These are phyloP conservation scores for Panaeolus papilionaceus DNA, from an alignment of 768 basidiomycete genomes.

Conservation along the genomic window DNA sequence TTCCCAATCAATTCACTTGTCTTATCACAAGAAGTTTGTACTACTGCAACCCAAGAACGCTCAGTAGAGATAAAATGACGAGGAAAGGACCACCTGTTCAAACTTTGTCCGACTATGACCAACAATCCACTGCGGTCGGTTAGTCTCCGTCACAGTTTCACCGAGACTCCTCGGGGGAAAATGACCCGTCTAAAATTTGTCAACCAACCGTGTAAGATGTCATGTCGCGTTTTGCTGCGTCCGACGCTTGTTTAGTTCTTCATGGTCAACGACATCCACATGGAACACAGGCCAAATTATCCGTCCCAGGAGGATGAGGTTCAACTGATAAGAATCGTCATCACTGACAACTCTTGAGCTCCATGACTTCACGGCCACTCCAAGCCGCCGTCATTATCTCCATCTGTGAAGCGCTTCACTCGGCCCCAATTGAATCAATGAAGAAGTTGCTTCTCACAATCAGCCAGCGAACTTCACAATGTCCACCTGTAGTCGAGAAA, in stretches of 20 bases:
- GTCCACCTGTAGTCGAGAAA: background rate
- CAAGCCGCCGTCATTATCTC: slow-evolving; percentile 13
- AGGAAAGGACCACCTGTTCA: background rate
- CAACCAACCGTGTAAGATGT: background rate
- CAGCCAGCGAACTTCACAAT: background rate
- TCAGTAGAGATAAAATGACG: background rate
- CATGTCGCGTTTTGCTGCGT: background rate
- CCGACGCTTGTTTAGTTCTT: background rate
- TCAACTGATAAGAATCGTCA: slow-evolving; percentile 7
- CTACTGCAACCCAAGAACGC: background rate
- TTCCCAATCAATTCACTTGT: slow-evolving; percentile 5
- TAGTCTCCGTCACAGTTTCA: background rate
- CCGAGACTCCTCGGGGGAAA: slow-evolving; percentile 3
- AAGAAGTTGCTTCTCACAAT: background rate
- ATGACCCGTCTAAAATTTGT: background rate
- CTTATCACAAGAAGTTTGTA: background rate
- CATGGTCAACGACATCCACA: background rate
- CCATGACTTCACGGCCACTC: slow-evolving; percentile 10
- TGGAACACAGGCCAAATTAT: background rate
- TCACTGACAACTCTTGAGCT: background rate
- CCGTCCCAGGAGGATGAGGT: background rate
- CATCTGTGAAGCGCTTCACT: background rate
- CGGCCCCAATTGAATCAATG: background rate
- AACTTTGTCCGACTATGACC: background rate
- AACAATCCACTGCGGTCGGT: slow-evolving; percentile 7